Evolutionary conservation across 2,329 filamentous ascomycete species (phyloP), one percentile per base, ranked within the genome.

Genomic region (Rhynchosporium graminicola): DNA sequence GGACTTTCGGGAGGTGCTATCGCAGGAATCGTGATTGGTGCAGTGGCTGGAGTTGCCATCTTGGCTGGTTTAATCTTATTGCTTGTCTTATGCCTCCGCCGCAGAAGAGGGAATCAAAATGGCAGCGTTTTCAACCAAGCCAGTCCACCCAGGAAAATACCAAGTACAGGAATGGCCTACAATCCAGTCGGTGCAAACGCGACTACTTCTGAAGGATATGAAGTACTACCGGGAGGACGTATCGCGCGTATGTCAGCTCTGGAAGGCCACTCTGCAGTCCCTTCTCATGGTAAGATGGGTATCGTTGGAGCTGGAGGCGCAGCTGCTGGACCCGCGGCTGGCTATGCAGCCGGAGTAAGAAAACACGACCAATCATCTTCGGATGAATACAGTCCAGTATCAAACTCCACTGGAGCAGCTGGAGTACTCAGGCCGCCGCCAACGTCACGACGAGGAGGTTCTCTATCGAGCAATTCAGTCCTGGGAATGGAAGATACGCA

Each of bases 181-280:
- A 75, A 74, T 63, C 72, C 74, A 10, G 73, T 73, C 13, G 70
- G 69, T 59, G 72, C 76, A 33, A 74, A 74, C 38, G 74, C 71
- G 36, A 69, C 73, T 9, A 73, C 74, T 10, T 72, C 72, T 2
- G 72, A 74, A 67, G 87, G 85, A 46, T 90, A 91, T 67, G 89
- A 92, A 69, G 84, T 92, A 15, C 82, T 96, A 10, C 91, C 92
- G 5, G 93, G 92, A 48, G 92, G 92, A 36, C 88, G 95, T 65
- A 95, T 99, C 63, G 91, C 95, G 45, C 88, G 95, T 61, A 98
- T 99, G 95, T 93, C 94, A 45, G 95, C 95, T 40, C 77, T 99
- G 58, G 94, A 97, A 77, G 88, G 87, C 4, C 85, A 88, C 60
- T 85, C 86, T 0, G 85, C 82, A 62, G 83, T 86, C 28, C 85